Evolutionary conservation across 2,329 filamentous ascomycete species (phyloP).

Genomic region (Leptographium radiaticola): DNA sequence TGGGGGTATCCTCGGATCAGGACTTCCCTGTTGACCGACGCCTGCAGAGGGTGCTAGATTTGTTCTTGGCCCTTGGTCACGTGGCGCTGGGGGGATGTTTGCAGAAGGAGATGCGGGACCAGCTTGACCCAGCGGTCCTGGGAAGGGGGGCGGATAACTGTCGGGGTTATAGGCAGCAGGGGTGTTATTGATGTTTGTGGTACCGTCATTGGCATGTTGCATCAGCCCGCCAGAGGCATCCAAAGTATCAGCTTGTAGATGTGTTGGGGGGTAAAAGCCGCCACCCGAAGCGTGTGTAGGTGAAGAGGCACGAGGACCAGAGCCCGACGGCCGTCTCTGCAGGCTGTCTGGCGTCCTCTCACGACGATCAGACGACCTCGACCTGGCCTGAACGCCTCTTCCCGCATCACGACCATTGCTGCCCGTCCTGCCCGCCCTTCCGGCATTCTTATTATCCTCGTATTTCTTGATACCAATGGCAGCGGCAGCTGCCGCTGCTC

Average conservation of each 20-base stretch:
- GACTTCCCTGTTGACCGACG: not conserved
- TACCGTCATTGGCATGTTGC: constrained; percentile 23
- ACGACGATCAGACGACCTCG: no score
- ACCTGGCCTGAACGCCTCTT: not conserved
- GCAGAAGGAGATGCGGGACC: not conserved
- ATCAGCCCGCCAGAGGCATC: constrained; percentile 16
- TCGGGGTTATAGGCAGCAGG: constrained; percentile 26
- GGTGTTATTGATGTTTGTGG: constrained; percentile 18
- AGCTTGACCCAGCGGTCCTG: not conserved
- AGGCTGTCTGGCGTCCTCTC: not conserved
- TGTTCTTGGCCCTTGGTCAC: not conserved
- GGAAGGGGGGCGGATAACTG: constrained; percentile 18
- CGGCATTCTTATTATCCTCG: constrained; percentile 25
- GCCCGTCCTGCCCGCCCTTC: constrained; percentile 15
- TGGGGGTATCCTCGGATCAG: not conserved
- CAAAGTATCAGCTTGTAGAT: not conserved
- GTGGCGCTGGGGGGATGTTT: not conserved
- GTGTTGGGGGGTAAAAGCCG: constrained; percentile 29
- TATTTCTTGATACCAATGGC: constrained; percentile 49
- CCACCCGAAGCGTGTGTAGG: constrained; percentile 39
- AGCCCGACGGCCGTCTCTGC: not conserved
- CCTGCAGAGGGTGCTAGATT: not conserved
- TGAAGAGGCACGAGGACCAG: constrained; percentile 21
- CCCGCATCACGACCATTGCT: constrained; percentile 16
- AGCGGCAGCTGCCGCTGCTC: constrained; percentile 36